A percentile compares a stretch with the other conserved stretches of the same genome.
Conservation (phyloP, 768 basidiomycete species). For the Cystobasidium onofrii region DNA sequence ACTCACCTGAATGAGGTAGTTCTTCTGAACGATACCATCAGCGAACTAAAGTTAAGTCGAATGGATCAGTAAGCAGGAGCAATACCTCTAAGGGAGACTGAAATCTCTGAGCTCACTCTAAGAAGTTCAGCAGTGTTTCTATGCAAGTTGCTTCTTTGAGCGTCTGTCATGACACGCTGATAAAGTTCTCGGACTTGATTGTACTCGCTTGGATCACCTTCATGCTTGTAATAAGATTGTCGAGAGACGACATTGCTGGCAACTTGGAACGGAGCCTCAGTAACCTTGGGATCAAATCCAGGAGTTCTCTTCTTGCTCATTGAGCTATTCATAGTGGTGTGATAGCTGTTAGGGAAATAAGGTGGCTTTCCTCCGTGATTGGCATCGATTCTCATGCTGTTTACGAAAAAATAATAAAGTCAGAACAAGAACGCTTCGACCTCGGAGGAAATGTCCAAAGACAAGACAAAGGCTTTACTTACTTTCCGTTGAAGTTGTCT, state of each 20-base stretch:
- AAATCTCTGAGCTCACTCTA: slow-evolving; percentile 9
- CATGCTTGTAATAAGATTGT: slow-evolving; percentile 43
- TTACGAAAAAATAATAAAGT: no score
- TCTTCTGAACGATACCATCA: slow-evolving; percentile 44
- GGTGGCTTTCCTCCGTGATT: slow-evolving; percentile 40
- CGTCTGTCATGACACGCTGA: slow-evolving; percentile 40
- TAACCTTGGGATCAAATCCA: slow-evolving; percentile 27
- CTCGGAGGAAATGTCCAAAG: no score
- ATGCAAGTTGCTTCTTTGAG: slow-evolving; percentile 44
- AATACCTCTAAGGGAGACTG: no score
- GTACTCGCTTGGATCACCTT: slow-evolving; percentile 44
- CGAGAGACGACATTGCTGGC: slow-evolving; percentile 42
- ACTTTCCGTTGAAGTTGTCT: slow-evolving; percentile 43
- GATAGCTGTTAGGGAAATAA: slow-evolving; percentile 38
- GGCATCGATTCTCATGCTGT: slow-evolving; percentile 42
- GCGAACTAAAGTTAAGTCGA: slow-evolving; percentile 35
- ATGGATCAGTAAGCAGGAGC: background rate
- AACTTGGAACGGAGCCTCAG: slow-evolving; percentile 42
- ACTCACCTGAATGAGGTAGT: slow-evolving; percentile 33
- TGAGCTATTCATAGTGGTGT: slow-evolving; percentile 10
- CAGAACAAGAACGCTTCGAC: no score
- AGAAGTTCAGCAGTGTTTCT: slow-evolving; percentile 43
- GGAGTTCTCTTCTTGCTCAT: slow-evolving; percentile 21
- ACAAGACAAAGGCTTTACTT: background rate
- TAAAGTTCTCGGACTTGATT: slow-evolving; percentile 43